Percentiles rank a stretch among this genome's conserved stretches.
Conservation (phyloP, 2,329 filamentous ascomycete genomes). For the Allantophomopsis cytisporea region DNA sequence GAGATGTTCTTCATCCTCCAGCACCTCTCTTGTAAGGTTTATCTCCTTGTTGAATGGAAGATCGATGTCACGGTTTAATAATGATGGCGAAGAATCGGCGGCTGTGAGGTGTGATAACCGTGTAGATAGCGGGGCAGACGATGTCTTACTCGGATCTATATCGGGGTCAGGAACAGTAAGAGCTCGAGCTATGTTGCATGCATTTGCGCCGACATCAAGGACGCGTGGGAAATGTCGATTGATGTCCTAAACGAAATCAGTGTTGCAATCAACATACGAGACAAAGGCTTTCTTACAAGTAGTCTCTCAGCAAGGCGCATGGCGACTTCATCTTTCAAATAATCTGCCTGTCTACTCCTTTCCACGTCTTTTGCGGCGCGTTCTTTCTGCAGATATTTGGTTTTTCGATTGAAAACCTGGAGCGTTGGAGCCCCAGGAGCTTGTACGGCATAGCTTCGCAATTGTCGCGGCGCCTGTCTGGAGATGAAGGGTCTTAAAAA, state of each 20-base stretch:
- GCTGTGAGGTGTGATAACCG: slow-evolving; percentile 66
- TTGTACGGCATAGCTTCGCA: slow-evolving; percentile 63
- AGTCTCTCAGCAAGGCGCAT: slow-evolving; percentile 72
- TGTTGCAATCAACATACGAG: not conserved
- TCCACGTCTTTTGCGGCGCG: slow-evolving; percentile 60
- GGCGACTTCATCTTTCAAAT: slow-evolving; percentile 87
- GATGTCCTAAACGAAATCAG: slow-evolving; percentile 54
- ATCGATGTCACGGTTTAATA: slow-evolving; percentile 70
- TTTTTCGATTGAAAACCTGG: slow-evolving; percentile 80
- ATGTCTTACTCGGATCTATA: slow-evolving; percentile 34
- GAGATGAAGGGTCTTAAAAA: too few relatives aligned
- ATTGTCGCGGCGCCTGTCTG: too few relatives aligned
- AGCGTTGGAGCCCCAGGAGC: slow-evolving; percentile 64
- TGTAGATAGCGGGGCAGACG: slow-evolving; percentile 51
- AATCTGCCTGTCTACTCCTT: slow-evolving; percentile 70
- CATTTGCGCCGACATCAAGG: slow-evolving; percentile 88
- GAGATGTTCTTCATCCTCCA: slow-evolving; percentile 61
- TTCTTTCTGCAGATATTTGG: slow-evolving; percentile 88
- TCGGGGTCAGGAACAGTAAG: slow-evolving; percentile 60
- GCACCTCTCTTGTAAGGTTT: slow-evolving; percentile 58
- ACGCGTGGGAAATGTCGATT: slow-evolving; percentile 75
- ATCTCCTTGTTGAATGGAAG: slow-evolving; percentile 64
- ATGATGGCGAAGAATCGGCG: slow-evolving; percentile 63
- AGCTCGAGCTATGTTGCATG: slow-evolving; percentile 82
- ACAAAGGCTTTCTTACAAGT: slow-evolving; percentile 38